A percentile compares a stretch with the other conserved stretches of the same genome.
These are phyloP conservation scores for Asterochloris erici DNA, from an alignment of 139 green algal species.

Conservation along the genomic window DNA sequence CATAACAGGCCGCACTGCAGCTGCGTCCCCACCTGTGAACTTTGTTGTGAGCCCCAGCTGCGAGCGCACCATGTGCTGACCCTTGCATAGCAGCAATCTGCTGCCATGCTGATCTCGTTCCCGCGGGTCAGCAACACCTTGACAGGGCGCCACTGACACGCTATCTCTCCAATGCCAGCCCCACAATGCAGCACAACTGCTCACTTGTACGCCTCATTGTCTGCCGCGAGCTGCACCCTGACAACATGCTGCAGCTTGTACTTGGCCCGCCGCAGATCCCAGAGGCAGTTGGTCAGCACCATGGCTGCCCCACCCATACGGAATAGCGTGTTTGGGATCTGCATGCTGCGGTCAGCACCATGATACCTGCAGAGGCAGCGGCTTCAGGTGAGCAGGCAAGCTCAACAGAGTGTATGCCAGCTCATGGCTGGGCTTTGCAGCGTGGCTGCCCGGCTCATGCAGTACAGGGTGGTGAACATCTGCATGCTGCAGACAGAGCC, in stretches of 20 bases:
- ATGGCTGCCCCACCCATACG: slow-evolving; percentile 53
- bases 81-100: no score
- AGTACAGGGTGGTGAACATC: neutral
- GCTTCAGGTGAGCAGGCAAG: neutral
- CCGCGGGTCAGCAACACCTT: no score
- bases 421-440: neutral
- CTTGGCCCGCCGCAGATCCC: slow-evolving; percentile 47
- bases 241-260: slow-evolving; percentile 69
- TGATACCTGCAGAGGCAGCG: slow-evolving; percentile 51
- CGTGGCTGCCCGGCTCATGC: neutral
- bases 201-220: slow-evolving; percentile 57
- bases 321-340: slow-evolving; percentile 72
- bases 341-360: slow-evolving; percentile 75
- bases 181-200: neutral
- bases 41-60: no score
- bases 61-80: no score
- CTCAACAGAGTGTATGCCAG: neutral
- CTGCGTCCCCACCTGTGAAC: no score
- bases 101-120: no score
- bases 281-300: slow-evolving; percentile 66
- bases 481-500: no score
- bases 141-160: no score
- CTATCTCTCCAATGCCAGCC: no score
- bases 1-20: no score
- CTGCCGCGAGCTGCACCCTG: slow-evolving; percentile 65